Conservation (phyloP, 257 asterid species). For the Nicotiana knightiana region DNA sequence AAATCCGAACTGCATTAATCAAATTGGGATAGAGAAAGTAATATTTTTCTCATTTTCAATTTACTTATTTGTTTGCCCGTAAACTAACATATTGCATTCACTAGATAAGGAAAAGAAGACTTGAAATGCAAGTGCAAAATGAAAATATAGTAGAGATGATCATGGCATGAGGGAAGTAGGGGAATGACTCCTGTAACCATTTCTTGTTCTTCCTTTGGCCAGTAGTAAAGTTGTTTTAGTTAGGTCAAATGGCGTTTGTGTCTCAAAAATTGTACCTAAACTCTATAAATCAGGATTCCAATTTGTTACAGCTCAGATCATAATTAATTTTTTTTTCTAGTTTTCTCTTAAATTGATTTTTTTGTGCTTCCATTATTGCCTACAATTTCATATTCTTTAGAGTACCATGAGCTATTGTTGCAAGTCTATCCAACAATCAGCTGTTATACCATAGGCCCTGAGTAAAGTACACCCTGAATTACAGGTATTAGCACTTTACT, state of each 20-base stretch:
- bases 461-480: not conserved
- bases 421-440: not conserved
- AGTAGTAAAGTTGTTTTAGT: conserved; percentile 17
- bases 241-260: not conserved
- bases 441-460: not conserved
- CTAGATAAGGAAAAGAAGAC: conserved; percentile 52
- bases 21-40: not conserved
- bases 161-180: conserved; percentile 63
- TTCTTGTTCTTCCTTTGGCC: conserved; percentile 24
- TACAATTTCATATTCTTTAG: not conserved
- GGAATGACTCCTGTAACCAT: conserved; percentile 65
- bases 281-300: not conserved
- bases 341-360: not conserved
- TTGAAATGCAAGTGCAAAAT: conserved; percentile 59
- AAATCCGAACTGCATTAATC: not conserved
- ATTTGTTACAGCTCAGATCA: not conserved
- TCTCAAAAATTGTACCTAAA: not conserved
- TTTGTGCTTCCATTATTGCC: not conserved
- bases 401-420: not conserved
- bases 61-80: not conserved
- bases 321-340: too few species aligned
- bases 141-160: conserved; percentile 71
- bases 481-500: not conserved
- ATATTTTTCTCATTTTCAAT: not conserved
- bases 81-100: conserved; percentile 41